Base-by-base conservation (phyloP, 2,329 filamentous ascomycete genomes). In the Onygenales sp. region DNA sequence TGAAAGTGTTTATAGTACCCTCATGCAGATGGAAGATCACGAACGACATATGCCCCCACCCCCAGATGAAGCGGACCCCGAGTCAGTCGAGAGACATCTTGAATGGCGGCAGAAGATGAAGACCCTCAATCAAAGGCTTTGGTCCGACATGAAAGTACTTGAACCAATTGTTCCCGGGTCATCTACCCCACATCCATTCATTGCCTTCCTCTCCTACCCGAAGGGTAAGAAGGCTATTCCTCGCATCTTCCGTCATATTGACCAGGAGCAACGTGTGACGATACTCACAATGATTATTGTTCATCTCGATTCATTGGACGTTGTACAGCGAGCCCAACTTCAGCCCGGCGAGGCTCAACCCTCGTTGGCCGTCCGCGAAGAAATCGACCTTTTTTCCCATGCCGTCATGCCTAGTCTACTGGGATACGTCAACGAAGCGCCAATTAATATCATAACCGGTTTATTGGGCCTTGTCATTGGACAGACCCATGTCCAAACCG, bases 221-320 rank as follows among this genome's bases (percentile, higher is more conserved):
- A 98, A 98, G 76, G 93, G 93, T 65, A 97, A 96, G 75, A 95
- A 93, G 74, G 88, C 88, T 1, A 89, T 98, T 56, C 90, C 90
- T 49, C 88, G 93, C 52, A 87, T 97, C 51, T 97, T 97, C 80
- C 86, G 90, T 43, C 89, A 96, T 64, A 87, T 96, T 51, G 87
- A 87, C 58, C 87, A 91, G 57, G 87, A 96, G 65, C 91, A 97
- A 71, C 88, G 92, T 49, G 71, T 93, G 21, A 97, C 91, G 1
- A 89, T 97, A 57, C 78, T 98, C 57, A 98, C 93, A 4, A 92
- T 98, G 80, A 92, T 98, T 60, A 83, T 95, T 55, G 85, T 96
- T 50, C 90, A 97, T 63, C 83, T 98, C 34, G 93, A 97, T 67
- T 84, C 87, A 60, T 79, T 98, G 42, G 90, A 96, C 62, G 92